A percentile compares a stretch with the other conserved stretches of the same genome.
These are phyloP conservation scores for Bjerkandera adusta DNA, from an alignment of 1,284 basidiomycete species.

Conservation along the genomic window DNA sequence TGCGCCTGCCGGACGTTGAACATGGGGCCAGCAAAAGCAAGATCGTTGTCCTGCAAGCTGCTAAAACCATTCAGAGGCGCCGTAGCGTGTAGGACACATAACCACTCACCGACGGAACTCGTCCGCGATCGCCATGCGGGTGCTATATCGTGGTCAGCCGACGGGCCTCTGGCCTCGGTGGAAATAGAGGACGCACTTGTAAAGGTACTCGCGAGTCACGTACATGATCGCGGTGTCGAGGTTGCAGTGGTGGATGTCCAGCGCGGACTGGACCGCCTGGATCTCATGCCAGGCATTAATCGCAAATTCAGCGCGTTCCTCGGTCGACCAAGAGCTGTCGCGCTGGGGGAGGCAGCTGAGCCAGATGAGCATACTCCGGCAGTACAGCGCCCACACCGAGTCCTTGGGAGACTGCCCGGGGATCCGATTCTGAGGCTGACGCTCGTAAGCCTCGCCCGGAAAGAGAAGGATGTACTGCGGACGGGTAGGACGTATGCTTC, in stretches of 20 bases:
- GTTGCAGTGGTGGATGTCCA: conserved; percentile 67
- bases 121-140: conserved; percentile 64
- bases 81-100: conserved; percentile 18
- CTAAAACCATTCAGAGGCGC: conserved; percentile 23
- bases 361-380: conserved; percentile 76
- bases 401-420: conserved; percentile 59
- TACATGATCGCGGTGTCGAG: conserved; percentile 64
- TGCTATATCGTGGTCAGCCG: conserved; percentile 38
- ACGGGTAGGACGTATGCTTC: conserved; percentile 13
- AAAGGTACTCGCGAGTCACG: conserved; percentile 67
- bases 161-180: no score
- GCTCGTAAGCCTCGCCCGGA: conserved; percentile 60
- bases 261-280: conserved; percentile 58
- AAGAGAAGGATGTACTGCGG: conserved; percentile 51
- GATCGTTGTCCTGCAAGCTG: conserved; percentile 35
- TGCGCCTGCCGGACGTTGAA: conserved; percentile 68
- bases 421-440: conserved; percentile 34
- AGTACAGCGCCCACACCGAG: conserved; percentile 75
- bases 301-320: conserved; percentile 57
- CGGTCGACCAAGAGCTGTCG: conserved; percentile 38
- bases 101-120: conserved; percentile 60
- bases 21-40: conserved; percentile 34
- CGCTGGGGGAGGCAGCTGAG: conserved; percentile 58
- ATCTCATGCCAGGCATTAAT: conserved; percentile 61
- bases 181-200: conserved; percentile 53